A percentile compares a stretch with the other conserved stretches of the same genome.
These are phyloP conservation scores for Pisolithus sp. DNA, from an alignment of 768 basidiomycete species.

Conservation along the genomic window DNA sequence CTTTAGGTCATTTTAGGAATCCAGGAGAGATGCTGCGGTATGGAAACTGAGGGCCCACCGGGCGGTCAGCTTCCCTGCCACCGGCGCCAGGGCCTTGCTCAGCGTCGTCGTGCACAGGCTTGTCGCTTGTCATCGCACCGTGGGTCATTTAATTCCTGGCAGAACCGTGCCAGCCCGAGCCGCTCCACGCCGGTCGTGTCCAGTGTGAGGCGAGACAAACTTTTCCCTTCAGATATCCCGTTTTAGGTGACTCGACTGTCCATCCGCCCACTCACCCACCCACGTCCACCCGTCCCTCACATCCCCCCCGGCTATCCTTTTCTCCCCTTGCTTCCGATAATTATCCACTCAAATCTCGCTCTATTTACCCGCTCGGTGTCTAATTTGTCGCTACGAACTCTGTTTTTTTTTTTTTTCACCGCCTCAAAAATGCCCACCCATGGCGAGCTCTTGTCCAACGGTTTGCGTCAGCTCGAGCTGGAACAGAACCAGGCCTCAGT, in stretches of 20 bases:
- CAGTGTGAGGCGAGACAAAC: no score
- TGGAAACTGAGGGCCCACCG: conserved; percentile 3
- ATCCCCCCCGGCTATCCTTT: not conserved
- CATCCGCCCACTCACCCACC: not conserved
- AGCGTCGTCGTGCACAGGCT: conserved; percentile 11
- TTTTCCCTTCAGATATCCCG: conserved; percentile 19
- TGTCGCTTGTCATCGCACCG: not conserved
- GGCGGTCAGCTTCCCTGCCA: not conserved
- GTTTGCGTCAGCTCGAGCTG: conserved; percentile 43
- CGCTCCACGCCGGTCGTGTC: no score
- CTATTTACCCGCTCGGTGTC: conserved; percentile 1
- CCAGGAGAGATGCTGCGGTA: conserved; percentile 14
- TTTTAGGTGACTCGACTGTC: conserved; percentile 10
- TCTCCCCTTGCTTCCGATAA: not conserved
- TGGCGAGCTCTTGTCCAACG: conserved; percentile 37
- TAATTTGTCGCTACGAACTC: not conserved
- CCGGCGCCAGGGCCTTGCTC: conserved; percentile 1
- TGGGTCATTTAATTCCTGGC: not conserved
- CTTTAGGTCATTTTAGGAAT: conserved; percentile 29
- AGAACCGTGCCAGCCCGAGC: no score
- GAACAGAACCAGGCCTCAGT: conserved; percentile 11
- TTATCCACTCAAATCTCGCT: not conserved
- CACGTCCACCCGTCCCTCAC: conserved; percentile 3
- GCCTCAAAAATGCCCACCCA: conserved; percentile 25
- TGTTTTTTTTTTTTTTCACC: conserved; percentile 11